A percentile compares a stretch with the other conserved stretches of the same genome.
These are phyloP conservation scores for Neopestalotiopsis clavispora DNA, from an alignment of 2,329 filamentous ascomycete genomes.

Conservation along the genomic window DNA sequence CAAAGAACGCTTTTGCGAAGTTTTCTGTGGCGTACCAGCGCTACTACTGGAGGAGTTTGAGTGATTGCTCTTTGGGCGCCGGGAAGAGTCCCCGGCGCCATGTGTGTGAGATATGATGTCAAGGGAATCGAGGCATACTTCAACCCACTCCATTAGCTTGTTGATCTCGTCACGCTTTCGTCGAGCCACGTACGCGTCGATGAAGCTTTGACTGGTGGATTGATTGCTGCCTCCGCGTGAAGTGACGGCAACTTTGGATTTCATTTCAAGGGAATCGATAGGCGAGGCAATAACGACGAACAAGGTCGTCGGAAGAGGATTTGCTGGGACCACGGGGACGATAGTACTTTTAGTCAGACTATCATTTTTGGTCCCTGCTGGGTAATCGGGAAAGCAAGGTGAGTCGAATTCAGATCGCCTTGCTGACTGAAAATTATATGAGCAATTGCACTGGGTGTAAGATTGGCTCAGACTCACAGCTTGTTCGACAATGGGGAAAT, in stretches of 20 bases:
- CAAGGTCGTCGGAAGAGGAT: constrained; percentile 7
- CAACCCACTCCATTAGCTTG: constrained; percentile 17
- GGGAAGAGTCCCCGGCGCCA: constrained; percentile 2
- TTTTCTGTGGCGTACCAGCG: background rate
- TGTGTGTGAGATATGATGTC: background rate
- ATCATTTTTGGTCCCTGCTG: constrained; percentile 14
- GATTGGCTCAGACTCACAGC: background rate
- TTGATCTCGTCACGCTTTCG: constrained; percentile 17
- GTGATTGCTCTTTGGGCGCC: background rate
- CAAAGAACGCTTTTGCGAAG: constrained; percentile 14
- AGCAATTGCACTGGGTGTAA: background rate
- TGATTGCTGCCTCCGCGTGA: constrained; percentile 16
- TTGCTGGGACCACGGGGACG: constrained; percentile 10
- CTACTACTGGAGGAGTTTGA: background rate
- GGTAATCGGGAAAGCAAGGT: background rate
- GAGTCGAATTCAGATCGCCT: background rate
- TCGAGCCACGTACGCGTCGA: constrained; percentile 17
- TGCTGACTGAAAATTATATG: background rate
- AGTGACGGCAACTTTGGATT: constrained; percentile 14
- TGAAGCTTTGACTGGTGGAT: constrained; percentile 17
- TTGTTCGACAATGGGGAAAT: background rate
- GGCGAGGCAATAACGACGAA: background rate
- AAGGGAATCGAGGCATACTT: constrained; percentile 15
- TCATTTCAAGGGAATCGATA: constrained; percentile 18
- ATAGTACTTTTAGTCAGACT: constrained; percentile 9